These are phyloP conservation scores for Aspergillus homomorphus DNA, from an alignment of 495 filamentous ascomycete species.

Conservation along the genomic window DNA sequence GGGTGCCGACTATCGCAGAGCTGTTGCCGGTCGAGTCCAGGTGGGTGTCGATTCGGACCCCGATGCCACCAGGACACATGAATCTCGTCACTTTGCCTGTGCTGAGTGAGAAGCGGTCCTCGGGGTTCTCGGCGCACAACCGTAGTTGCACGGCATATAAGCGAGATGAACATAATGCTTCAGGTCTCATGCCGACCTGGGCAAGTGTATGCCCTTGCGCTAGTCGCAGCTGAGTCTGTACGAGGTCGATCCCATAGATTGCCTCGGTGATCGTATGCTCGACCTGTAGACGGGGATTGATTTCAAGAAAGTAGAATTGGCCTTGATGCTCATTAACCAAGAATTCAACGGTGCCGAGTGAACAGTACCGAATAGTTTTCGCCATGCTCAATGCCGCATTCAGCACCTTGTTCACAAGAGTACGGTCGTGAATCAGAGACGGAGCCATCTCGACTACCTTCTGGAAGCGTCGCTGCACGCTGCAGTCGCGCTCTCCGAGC, in stretches of 20 bases:
- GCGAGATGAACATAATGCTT: slow-evolving; percentile 31
- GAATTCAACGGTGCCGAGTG: slow-evolving; percentile 60
- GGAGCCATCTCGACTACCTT: slow-evolving; percentile 54
- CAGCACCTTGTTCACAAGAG: slow-evolving; percentile 38
- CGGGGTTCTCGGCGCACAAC: slow-evolving; percentile 54
- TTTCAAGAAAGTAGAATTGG: slow-evolving; percentile 63
- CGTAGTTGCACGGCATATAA: slow-evolving; percentile 54
- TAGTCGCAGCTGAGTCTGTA: slow-evolving; percentile 51
- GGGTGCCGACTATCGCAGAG: slow-evolving; percentile 45
- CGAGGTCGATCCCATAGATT: slow-evolving; percentile 55
- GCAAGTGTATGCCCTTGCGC: slow-evolving; percentile 49
- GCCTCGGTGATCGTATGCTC: slow-evolving; percentile 55
- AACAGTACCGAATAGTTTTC: slow-evolving; percentile 46
- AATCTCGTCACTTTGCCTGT: slow-evolving; percentile 57
- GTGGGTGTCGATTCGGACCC: slow-evolving; percentile 56
- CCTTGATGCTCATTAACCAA: slow-evolving; percentile 53
- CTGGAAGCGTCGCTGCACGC: slow-evolving; percentile 55
- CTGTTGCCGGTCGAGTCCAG: slow-evolving; percentile 32
- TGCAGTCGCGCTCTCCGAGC: slow-evolving; percentile 58
- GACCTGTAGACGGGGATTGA: slow-evolving; percentile 60
- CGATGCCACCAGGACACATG: slow-evolving; percentile 51
- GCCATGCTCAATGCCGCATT: slow-evolving; percentile 42
- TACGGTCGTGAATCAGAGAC: slow-evolving; percentile 34
- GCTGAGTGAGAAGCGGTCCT: slow-evolving; percentile 51
- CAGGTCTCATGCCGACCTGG: slow-evolving; percentile 37